Conservation (phyloP, 192 early-diverging fungal species). For the Rhizophlyctis rosea region DNA sequence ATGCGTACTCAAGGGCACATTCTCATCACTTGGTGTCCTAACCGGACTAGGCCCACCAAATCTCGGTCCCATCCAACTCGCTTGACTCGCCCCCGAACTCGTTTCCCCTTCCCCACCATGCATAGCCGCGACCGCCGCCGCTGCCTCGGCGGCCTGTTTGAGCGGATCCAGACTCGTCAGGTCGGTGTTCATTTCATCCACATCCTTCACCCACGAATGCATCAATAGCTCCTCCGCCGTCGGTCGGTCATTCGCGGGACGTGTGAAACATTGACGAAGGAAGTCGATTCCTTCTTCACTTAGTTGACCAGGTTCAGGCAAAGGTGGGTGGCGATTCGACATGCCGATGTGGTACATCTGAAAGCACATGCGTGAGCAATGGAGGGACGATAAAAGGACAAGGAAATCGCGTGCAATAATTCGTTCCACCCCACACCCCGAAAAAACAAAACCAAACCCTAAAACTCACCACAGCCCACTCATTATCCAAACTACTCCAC, state of each 20-base stretch:
- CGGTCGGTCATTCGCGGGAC: constrained; percentile 67
- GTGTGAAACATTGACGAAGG: constrained; percentile 72
- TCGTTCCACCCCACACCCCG: not conserved
- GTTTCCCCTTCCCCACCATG: not conserved
- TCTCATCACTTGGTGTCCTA: not conserved
- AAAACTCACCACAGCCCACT: constrained; percentile 69
- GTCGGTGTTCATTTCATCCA: constrained; percentile 21
- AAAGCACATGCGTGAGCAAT: too few species aligned
- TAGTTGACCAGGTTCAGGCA: constrained; percentile 69
- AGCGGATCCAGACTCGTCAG: constrained; percentile 13
- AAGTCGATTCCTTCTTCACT: constrained; percentile 71
- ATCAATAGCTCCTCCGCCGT: constrained; percentile 67
- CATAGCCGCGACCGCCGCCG: not conserved
- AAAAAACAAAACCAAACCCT: not conserved
- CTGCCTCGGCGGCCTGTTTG: constrained; percentile 25
- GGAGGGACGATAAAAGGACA: not conserved
- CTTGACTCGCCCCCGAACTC: not conserved
- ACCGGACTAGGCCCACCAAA: not conserved
- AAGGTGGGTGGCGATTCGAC: constrained; percentile 68
- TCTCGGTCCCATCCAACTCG: not conserved
- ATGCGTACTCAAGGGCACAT: not conserved
- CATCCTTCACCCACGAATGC: constrained; percentile 63
- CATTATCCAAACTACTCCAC: constrained; percentile 86
- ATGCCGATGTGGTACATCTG: constrained; percentile 78
- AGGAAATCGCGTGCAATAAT: not conserved